Evolutionary conservation across 257 asterid genomes (phyloP), one percentile per base, ranked within the genome.

Genomic region (Gentiana dahurica): DNA sequence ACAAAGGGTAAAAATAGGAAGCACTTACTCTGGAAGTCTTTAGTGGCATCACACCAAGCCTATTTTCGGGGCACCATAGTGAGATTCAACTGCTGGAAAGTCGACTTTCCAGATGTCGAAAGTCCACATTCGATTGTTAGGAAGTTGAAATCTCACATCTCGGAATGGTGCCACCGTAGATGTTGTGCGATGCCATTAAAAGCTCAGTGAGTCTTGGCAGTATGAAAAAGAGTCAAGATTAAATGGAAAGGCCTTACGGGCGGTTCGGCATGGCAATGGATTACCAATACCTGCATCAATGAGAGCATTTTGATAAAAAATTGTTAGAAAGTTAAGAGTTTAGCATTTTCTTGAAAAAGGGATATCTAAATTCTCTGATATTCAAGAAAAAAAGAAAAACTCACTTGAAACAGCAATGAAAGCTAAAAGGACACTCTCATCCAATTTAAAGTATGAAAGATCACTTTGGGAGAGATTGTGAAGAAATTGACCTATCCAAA

Each of bases 361-460:
- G 41, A 36, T 38, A 5, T 4, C 13, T 15, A 57, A 57, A 8
- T 9, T 43, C n/a, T 57, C 32, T 24, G 24, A 24, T 24, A 24
- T 24, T 24, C 24, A 13, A 33, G 8, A 39, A 39, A 24, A 37
- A 3, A 11, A 10, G 8, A 45, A 12, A 12, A 54, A 65, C 91
- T 69, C 73, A 87, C 97, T 83, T 71, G 97, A 76, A 45, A 75
- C 89, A 39, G 82, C 78, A 54, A 64, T 67, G 57, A 92, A 85
- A 6, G 90, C 65, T 36, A 85, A 75, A 62, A 92, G 77, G 41
- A 77, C 70, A 59, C 68, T 75, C 72, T 88, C 97, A 58, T 92
- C 97, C 66, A 81, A 62, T 48, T 71, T 62, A 71, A 87, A 92
- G 54, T 75, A 73, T 60, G 71, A 77, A 65, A 92, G 77, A 78